Percentiles rank a stretch among this genome's conserved stretches.
Conservation (phyloP, 163 green algal genomes). For the Scenedesmus sp. region DNA sequence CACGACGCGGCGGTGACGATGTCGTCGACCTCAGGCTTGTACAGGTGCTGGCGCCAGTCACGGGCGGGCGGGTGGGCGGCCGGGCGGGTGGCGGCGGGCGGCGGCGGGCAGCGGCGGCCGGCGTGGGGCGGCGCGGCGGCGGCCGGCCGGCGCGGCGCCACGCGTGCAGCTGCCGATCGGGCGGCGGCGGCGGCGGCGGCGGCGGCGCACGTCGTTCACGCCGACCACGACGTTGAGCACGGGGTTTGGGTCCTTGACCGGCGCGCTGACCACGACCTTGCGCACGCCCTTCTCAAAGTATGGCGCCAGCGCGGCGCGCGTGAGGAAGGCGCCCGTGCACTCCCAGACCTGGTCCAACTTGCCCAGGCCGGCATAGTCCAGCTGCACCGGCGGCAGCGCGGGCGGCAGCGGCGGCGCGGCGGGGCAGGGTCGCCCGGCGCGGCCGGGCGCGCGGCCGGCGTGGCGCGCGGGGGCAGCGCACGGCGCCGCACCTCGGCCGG, state of each 20-base stretch:
- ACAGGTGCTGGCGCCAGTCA: conserved; percentile 64
- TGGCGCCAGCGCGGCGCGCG: conserved; percentile 59
- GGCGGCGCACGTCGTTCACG: conserved; percentile 73
- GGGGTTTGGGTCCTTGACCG: conserved; percentile 79
- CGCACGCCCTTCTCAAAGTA: conserved; percentile 75
- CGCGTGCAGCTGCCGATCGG: too few species aligned
- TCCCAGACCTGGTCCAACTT: conserved; percentile 78
- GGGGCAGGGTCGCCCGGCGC: too few species aligned
- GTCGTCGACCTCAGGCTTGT: conserved; percentile 72
- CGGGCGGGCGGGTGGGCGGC: background rate
- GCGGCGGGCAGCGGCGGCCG: too few species aligned
- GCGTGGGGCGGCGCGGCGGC: too few species aligned
- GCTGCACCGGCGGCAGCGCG: conserved; percentile 33
- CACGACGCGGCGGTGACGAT: conserved; percentile 89
- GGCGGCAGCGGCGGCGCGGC: too few species aligned
- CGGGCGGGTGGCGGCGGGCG: background rate
- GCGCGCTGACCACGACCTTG: conserved; percentile 78
- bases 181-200: background rate
- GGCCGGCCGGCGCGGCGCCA: too few species aligned
- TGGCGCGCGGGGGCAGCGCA: too few species aligned
- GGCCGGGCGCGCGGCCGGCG: too few species aligned
- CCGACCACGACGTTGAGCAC: conserved; percentile 86
- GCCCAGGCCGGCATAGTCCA: conserved; percentile 45
- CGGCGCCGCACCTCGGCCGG: conserved; percentile 49
- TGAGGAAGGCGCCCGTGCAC: conserved; percentile 81